Base-by-base conservation (phyloP, 768 basidiomycete genomes). In the Lactarius vividus region DNA sequence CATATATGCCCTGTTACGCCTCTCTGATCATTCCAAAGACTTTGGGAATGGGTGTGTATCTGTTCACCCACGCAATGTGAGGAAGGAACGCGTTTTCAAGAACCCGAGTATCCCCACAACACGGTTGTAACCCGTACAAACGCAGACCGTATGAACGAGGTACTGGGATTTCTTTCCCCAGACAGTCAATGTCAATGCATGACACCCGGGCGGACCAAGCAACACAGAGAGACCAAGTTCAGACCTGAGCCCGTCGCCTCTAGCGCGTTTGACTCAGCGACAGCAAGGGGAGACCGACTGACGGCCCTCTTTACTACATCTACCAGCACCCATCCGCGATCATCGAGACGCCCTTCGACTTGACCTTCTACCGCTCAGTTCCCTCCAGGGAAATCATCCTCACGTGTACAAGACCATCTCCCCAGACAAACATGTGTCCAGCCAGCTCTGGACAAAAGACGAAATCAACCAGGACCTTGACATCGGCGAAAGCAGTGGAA, bases 401-500 rank as follows among this genome's bases (percentile, higher is more conserved):
- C 81, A 82, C 65, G 77, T 83, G n/a, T 83, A 82, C 70, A 81
- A 82, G 71, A 82, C 82, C 2, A 81, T 83, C 63, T 83, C 83
- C 68, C 76, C 82, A 13, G 79, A 83, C 67, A 75, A 75, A 40
- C 77, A 79, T 35, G 77, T 77, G 11, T 79, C 77, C 23, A 70
- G 75, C 49, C 58, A 75, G 20, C 71, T 80, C 40, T 83, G 81
- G 81, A 80, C 79, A 6, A 76, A 76, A 68, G 73, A 71, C 35
- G 79, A 80, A 46, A 82, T 83, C 37, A 15, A 5, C 37, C 10
- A 16, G 13, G 37, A 16, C 59, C 75, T 78, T 69, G 71, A 77
- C 39, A 79, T 83, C 33, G 57, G 75, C 70, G 76, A 81, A 81
- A 82, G 71, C 81, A 80, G 81, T 83, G 82, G 82, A 83, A 83